phyloP scores from a whole-genome alignment of 345 rosid genomes.

The Hibiscus syriacus region DNA sequence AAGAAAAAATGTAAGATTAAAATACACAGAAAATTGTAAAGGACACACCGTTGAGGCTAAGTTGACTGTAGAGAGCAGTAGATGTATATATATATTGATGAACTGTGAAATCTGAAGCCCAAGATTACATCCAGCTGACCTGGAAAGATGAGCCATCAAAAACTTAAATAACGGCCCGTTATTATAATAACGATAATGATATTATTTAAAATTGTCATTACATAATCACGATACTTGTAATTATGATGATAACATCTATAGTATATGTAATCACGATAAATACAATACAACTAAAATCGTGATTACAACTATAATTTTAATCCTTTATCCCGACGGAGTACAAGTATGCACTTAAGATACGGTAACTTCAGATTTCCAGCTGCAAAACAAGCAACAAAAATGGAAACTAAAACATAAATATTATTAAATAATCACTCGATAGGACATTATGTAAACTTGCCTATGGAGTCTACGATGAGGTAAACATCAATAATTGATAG shows the following conservation, averaged over 20 bases:
- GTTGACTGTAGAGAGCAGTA: slow-evolving; percentile 29
- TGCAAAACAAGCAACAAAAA: slow-evolving; percentile 18
- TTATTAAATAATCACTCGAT: not conserved
- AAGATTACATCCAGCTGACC: slow-evolving; percentile 55
- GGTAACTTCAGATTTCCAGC: slow-evolving; percentile 56
- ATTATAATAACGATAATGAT: too few species aligned
- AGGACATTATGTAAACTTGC: slow-evolving; percentile 17
- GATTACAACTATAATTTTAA: too few species aligned
- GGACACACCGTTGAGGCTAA: slow-evolving; percentile 22
- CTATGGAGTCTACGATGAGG: slow-evolving; percentile 56
- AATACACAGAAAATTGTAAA: not conserved
- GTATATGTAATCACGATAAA: too few species aligned
- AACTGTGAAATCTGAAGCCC: slow-evolving; percentile 54
- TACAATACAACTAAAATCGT: too few species aligned
- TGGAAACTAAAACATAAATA: not conserved
- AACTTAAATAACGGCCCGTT: too few species aligned
- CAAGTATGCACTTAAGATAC: slow-evolving; percentile 53
- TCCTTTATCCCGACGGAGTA: slow-evolving; percentile 65
- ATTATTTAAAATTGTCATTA: too few species aligned
- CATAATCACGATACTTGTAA: too few species aligned
- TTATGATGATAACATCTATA: too few species aligned
- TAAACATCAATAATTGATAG: too few species aligned
- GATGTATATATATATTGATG: slow-evolving; percentile 49
- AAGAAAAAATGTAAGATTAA: too few species aligned
- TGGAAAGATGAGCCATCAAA: slow-evolving; percentile 64